Evolutionary conservation across 2,329 filamentous ascomycete species (phyloP).

Genomic region (Talaromyces sp.): DNA sequence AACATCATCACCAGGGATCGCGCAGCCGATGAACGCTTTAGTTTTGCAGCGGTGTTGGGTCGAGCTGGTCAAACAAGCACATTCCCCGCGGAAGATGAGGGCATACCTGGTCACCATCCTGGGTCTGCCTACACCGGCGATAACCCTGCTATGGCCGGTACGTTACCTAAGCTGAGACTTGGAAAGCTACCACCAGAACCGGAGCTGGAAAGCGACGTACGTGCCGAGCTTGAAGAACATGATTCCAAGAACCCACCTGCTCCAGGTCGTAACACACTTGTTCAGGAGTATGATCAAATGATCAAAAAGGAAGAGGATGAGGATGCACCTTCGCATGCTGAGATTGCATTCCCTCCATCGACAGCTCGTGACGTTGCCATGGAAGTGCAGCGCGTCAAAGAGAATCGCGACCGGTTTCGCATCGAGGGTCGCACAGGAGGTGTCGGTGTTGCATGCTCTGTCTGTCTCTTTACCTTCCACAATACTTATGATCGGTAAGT

Average conservation of each 20-base stretch:
- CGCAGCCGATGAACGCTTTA: conserved; percentile 52
- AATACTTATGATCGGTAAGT: conserved; percentile 87
- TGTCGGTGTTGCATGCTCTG: conserved; percentile 73
- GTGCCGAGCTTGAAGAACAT: conserved; percentile 79
- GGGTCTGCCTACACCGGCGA: conserved; percentile 58
- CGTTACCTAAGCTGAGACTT: conserved; percentile 62
- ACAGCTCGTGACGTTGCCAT: conserved; percentile 85
- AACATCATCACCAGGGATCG: conserved; percentile 57
- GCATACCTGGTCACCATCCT: conserved; percentile 62
- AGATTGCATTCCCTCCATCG: conserved; percentile 81
- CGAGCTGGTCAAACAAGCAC: conserved; percentile 51
- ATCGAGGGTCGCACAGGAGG: conserved; percentile 81
- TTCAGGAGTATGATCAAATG: conserved; percentile 83
- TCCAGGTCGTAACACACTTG: conserved; percentile 64
- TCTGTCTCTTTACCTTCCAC: conserved; percentile 98
- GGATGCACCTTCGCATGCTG: conserved; percentile 71
- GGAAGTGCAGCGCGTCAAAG: conserved; percentile 89
- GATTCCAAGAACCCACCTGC: conserved; percentile 70
- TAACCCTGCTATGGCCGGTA: conserved; percentile 53
- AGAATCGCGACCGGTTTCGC: conserved; percentile 85
- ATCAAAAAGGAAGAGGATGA: conserved; percentile 85
- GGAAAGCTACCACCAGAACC: conserved; percentile 78
- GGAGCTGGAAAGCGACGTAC: conserved; percentile 77
- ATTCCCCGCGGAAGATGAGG: conserved; percentile 62
- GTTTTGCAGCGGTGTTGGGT: conserved; percentile 56